Percentiles rank a stretch among this genome's conserved stretches.
phyloP scores from a whole-genome alignment of 306 rosid species.

The Begonia masoniana region DNA sequence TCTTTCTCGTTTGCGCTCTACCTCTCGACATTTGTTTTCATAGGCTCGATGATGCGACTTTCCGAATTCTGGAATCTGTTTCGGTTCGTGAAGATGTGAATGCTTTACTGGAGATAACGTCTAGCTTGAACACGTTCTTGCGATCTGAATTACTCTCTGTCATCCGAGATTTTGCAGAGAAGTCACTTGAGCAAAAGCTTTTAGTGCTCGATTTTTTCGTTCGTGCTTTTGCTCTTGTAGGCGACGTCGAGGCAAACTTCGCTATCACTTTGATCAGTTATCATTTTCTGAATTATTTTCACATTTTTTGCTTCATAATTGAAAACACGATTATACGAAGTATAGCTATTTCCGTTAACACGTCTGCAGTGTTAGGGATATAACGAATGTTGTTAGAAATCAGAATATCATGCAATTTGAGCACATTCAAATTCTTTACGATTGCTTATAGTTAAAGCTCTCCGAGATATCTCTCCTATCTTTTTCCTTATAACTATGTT shows the following conservation, averaged over 20 bases:
- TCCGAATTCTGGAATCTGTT: constrained; percentile 39
- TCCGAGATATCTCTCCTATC: no score
- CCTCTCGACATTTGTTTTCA: not conserved
- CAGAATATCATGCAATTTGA: no score
- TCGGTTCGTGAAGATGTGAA: constrained; percentile 40
- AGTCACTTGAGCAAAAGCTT: constrained; percentile 51
- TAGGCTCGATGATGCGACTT: constrained; percentile 38
- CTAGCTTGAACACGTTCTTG: constrained; percentile 30
- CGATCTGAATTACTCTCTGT: constrained; percentile 36
- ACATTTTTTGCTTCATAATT: no score
- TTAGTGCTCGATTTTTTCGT: constrained; percentile 57
- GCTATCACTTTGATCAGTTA: not conserved
- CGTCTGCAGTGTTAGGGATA: no score
- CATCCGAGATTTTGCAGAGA: constrained; percentile 28
- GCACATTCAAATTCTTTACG: no score
- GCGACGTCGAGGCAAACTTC: constrained; percentile 47
- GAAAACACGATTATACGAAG: no score
- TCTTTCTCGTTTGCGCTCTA: not conserved
- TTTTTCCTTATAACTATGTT: no score
- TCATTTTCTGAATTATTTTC: no score
- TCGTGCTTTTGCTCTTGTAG: constrained; percentile 52
- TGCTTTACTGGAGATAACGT: constrained; percentile 33
- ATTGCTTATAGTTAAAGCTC: no score
- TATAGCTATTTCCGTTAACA: no score
- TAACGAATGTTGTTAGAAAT: no score